Percentiles rank a stretch among this genome's conserved stretches.
Evolutionary conservation across 2,329 filamentous ascomycete species (phyloP).

Genomic region (Fusarium sp.): DNA sequence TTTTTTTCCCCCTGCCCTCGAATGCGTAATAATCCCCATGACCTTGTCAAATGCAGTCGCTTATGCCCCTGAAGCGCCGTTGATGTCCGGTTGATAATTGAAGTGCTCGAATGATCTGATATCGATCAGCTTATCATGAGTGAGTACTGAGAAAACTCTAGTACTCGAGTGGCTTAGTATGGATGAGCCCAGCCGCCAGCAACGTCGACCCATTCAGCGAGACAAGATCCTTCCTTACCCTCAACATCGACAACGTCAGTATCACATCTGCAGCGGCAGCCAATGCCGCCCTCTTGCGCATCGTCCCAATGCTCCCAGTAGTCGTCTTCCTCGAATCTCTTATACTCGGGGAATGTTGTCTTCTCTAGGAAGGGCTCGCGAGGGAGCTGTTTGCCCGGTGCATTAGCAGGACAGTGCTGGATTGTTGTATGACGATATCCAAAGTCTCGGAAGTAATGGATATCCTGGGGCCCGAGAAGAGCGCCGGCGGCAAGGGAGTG

Average conservation of each 20-base stretch:
- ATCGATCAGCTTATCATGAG: constrained; percentile 1
- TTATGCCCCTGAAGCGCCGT: constrained; percentile 35
- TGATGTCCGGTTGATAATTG: constrained; percentile 15
- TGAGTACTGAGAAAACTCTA: constrained; percentile 12
- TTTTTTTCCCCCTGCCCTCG: constrained; percentile 34
- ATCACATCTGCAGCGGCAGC: constrained; percentile 95
- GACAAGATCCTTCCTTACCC: constrained; percentile 95
- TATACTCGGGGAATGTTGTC: constrained; percentile 84
- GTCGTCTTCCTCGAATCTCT: constrained; percentile 90
- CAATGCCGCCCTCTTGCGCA: constrained; percentile 94
- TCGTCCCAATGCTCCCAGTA: constrained; percentile 94
- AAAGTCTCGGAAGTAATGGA: constrained; percentile 99
- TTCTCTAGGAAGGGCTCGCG: constrained; percentile 84
- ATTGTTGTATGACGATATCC: constrained; percentile 99
- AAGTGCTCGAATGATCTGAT: constrained; percentile 17
- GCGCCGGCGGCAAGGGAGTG: constrained; percentile 96
- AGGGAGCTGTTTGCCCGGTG: constrained; percentile 86
- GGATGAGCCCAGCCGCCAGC: constrained; percentile 87
- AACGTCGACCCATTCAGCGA: constrained; percentile 97
- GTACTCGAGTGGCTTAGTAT: constrained; percentile 45
- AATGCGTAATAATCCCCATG: constrained; percentile 28
- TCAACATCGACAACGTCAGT: constrained; percentile 98
- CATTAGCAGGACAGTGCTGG: constrained; percentile 97
- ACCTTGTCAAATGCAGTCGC: constrained; percentile 35
- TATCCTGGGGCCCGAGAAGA: constrained; percentile 82